Percentiles rank a stretch among this genome's conserved stretches.
Conservation (phyloP, 352 stramenopile species). For the Globisporangium barbulae region DNA sequence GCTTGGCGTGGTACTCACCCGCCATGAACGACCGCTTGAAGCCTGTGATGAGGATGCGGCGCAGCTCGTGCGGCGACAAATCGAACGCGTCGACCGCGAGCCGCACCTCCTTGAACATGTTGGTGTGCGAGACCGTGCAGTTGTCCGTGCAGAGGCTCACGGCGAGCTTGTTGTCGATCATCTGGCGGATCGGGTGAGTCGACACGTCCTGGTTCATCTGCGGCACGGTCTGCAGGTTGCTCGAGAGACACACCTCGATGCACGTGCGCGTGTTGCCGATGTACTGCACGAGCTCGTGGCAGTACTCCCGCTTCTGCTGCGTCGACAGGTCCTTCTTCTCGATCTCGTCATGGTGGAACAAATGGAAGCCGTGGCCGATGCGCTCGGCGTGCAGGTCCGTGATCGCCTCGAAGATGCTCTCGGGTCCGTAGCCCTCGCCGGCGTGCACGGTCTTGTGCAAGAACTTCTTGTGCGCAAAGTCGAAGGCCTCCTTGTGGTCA, state of each 20-base stretch:
- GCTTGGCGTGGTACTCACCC: conserved; percentile 70
- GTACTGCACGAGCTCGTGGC: conserved; percentile 81
- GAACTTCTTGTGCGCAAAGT: conserved; percentile 86
- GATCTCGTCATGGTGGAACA: conserved; percentile 81
- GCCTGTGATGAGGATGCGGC: conserved; percentile 74
- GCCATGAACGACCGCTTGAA: conserved; percentile 88
- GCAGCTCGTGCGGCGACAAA: conserved; percentile 65
- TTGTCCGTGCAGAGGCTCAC: conserved; percentile 88
- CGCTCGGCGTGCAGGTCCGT: conserved; percentile 84
- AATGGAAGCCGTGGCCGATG: conserved; percentile 81
- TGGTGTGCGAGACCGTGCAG: conserved; percentile 82
- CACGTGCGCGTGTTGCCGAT: conserved; percentile 78
- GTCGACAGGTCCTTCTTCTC: conserved; percentile 51
- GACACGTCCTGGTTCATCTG: conserved; percentile 68
- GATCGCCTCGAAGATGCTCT: conserved; percentile 86
- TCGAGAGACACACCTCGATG: conserved; percentile 85
- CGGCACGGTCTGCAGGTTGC: conserved; percentile 84
- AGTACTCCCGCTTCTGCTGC: conserved; percentile 54
- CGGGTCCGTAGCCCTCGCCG: conserved; percentile 81
- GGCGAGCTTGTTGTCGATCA: conserved; percentile 81
- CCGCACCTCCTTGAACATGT: conserved; percentile 80
- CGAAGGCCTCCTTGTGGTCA: conserved; percentile 80
- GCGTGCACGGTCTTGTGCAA: conserved; percentile 89
- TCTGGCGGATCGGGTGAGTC: conserved; percentile 72
- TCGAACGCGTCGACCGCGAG: conserved; percentile 80